phyloP scores from a whole-genome alignment of 1,284 basidiomycete genomes.

The Amylostereum areolatum region DNA sequence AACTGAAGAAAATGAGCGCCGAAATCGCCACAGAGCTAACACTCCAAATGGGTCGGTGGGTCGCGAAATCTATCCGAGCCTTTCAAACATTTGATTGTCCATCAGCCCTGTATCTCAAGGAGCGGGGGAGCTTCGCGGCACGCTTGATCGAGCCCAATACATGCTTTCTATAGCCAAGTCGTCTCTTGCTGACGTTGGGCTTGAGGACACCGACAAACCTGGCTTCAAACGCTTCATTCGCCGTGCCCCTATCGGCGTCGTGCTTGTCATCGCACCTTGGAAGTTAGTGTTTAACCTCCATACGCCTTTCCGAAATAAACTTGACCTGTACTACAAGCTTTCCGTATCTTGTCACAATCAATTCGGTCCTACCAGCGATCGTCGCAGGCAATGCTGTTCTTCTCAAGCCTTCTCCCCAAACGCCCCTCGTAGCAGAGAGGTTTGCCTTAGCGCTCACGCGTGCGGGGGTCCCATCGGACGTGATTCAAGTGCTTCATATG shows the following conservation, averaged over 20 bases:
- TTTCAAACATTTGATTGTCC: not conserved
- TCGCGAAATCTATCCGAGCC: not conserved
- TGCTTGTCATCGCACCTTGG: slow-evolving; percentile 86
- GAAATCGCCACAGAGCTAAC: slow-evolving; percentile 75
- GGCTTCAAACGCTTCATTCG: slow-evolving; percentile 81
- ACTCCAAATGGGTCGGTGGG: slow-evolving; percentile 73
- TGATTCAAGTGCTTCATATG: slow-evolving; percentile 80
- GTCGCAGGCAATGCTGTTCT: slow-evolving; percentile 86
- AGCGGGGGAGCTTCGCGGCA: slow-evolving; percentile 76
- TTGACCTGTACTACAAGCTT: slow-evolving; percentile 44
- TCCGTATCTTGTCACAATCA: slow-evolving; percentile 86
- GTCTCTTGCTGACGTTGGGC: slow-evolving; percentile 70
- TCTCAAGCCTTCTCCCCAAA: slow-evolving; percentile 94
- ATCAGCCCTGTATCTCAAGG: slow-evolving; percentile 72
- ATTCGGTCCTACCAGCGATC: slow-evolving; percentile 85
- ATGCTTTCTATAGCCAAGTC: slow-evolving; percentile 81
- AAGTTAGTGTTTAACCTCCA: slow-evolving; percentile 49
- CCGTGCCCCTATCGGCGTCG: slow-evolving; percentile 81
- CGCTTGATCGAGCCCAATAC: slow-evolving; percentile 77
- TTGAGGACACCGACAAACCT: slow-evolving; percentile 73
- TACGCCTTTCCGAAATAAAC: not conserved
- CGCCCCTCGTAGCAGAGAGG: slow-evolving; percentile 82
- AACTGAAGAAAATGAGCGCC: slow-evolving; percentile 66
- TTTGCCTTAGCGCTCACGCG: slow-evolving; percentile 62
- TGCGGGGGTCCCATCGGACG: slow-evolving; percentile 74